Conservation (phyloP, 2,329 filamentous ascomycete species). For the Trichocomaceae sp. region DNA sequence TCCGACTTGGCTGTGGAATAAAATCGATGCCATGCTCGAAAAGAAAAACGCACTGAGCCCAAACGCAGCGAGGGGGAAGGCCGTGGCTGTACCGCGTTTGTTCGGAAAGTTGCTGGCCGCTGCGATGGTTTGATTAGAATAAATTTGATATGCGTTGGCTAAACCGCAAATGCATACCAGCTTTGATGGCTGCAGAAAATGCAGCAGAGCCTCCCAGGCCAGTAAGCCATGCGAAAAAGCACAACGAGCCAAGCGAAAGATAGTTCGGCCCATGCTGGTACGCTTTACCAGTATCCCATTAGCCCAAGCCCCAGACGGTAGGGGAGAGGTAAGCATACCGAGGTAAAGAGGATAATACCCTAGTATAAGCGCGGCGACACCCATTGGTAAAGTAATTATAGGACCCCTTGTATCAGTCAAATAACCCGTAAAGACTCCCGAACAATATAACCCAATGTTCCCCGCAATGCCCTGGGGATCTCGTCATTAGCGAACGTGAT, state of each 20-base stretch:
- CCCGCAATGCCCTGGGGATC: constrained; percentile 49
- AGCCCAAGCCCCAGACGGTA: neutral
- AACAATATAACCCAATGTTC: constrained; percentile 80
- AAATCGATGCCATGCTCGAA: constrained; percentile 66
- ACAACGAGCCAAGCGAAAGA: constrained; percentile 55
- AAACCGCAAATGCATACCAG: constrained; percentile 36
- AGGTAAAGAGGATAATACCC: constrained; percentile 82
- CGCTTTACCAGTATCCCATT: constrained; percentile 40
- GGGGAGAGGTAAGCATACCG: constrained; percentile 29
- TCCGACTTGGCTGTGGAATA: constrained; percentile 77
- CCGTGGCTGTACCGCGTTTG: constrained; percentile 86
- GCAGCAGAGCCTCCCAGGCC: constrained; percentile 85
- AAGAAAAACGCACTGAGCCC: constrained; percentile 96
- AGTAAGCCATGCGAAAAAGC: constrained; percentile 77
- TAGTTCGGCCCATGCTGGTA: constrained; percentile 62
- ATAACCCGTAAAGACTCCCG: constrained; percentile 82
- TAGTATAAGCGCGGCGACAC: constrained; percentile 62
- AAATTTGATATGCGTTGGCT: neutral
- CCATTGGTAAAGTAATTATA: constrained; percentile 67
- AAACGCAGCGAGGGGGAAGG: constrained; percentile 86
- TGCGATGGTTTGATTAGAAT: constrained; percentile 24
- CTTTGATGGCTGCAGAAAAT: constrained; percentile 84
- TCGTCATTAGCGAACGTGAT: neutral
- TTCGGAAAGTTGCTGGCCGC: constrained; percentile 88
- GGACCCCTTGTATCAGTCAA: constrained; percentile 79